Evolutionary conservation across 345 rosid species (phyloP).

Genomic region (Excoecaria cochinchinensis): DNA sequence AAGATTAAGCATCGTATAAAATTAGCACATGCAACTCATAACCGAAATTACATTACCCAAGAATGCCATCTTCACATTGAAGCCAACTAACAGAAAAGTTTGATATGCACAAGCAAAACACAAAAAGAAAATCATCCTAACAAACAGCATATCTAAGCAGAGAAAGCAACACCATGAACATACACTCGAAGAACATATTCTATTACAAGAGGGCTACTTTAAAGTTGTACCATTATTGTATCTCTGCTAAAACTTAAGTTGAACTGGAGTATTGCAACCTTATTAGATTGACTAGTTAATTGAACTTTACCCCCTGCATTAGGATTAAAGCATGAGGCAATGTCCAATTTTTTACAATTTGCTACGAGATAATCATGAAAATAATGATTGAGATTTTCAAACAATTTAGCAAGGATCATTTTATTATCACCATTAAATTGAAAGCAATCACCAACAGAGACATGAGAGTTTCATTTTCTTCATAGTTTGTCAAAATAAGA

Average conservation of each 20-base stretch:
- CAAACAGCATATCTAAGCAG: not conserved
- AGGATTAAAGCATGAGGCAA: not conserved
- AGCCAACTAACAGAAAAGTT: not conserved
- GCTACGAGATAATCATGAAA: not conserved
- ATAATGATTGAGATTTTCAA: not conserved
- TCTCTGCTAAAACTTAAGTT: not conserved
- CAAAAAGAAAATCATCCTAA: not conserved
- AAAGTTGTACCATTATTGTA: not conserved
- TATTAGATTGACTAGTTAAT: not conserved
- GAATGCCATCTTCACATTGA: not conserved
- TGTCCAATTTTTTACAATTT: not conserved
- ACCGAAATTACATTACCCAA: not conserved
- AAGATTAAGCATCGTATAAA: not conserved
- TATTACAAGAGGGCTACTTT: too few relatives aligned
- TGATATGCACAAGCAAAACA: not conserved
- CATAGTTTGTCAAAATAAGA: conserved; percentile 2
- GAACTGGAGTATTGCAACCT: not conserved
- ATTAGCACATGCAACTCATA: not conserved
- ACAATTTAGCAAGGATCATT: not conserved
- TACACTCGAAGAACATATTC: not conserved
- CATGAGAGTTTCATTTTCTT: not conserved
- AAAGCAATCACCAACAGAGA: not conserved
- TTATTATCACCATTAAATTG: not conserved
- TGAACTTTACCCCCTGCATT: not conserved
- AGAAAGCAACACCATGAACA: not conserved